Conservation (phyloP, 2,329 filamentous ascomycete genomes). For the Rhytidhysteron rufulum region DNA sequence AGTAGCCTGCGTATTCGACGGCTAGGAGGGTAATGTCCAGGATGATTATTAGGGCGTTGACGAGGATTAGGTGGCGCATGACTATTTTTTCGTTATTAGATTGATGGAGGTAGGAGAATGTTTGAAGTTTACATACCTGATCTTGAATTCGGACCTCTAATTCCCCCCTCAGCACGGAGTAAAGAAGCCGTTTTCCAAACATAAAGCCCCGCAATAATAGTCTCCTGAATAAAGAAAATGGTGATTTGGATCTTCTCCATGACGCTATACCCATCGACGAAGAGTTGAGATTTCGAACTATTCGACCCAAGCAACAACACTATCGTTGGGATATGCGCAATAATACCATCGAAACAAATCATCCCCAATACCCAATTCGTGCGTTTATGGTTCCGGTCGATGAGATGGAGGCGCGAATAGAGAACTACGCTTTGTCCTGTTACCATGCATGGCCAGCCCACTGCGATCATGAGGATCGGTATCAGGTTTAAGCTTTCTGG, state of each 20-base stretch:
- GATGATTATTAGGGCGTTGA: slow-evolving; percentile 19
- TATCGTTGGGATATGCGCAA: slow-evolving; percentile 52
- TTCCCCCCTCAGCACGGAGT: slow-evolving; percentile 33
- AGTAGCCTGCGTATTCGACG: slow-evolving; percentile 14
- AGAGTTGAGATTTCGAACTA: slow-evolving; percentile 25
- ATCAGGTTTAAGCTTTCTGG: slow-evolving; percentile 29
- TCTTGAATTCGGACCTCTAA: slow-evolving; percentile 1
- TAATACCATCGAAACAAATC: slow-evolving; percentile 52
- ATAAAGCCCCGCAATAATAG: slow-evolving; percentile 41
- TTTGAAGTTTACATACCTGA: too few species aligned
- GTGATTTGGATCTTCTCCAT: slow-evolving; percentile 42
- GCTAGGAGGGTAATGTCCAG: slow-evolving; percentile 19
- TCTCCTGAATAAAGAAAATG: slow-evolving; percentile 36
- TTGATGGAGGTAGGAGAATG: too few species aligned
- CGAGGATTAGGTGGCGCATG: slow-evolving; percentile 16
- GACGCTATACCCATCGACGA: slow-evolving; percentile 26
- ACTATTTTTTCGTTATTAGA: too few species aligned
- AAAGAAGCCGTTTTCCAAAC: slow-evolving; percentile 45
- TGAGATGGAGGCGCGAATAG: slow-evolving; percentile 58
- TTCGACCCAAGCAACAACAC: slow-evolving; percentile 52
- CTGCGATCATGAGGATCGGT: slow-evolving; percentile 41
- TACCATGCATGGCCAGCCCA: slow-evolving; percentile 59
- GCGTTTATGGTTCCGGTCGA: slow-evolving; percentile 47
- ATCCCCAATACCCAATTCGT: slow-evolving; percentile 51
- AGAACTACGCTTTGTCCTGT: slow-evolving; percentile 58